Conservation (phyloP, 2,329 filamentous ascomycete species). For the Shiraia sp. region DNA sequence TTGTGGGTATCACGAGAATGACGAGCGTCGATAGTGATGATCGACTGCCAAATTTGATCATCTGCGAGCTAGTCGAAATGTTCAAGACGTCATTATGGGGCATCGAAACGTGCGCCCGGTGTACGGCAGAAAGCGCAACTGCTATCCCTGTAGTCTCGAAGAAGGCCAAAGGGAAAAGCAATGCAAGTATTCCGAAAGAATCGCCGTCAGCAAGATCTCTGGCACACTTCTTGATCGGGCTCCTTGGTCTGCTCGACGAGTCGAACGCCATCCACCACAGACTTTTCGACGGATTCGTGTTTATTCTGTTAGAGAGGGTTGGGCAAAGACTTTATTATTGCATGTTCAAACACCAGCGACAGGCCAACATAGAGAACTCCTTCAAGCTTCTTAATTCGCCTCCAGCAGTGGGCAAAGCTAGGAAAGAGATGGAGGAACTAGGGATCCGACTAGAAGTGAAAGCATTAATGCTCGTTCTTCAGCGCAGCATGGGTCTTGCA, state of each 20-base stretch:
- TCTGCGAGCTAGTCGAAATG: conserved; percentile 42
- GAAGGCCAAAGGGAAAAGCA: conserved; percentile 10
- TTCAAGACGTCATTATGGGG: conserved; percentile 41
- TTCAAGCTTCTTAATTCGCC: conserved; percentile 18
- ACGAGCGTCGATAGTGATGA: conserved; percentile 11
- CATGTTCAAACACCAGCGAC: conserved; percentile 43
- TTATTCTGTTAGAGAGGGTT: conserved; percentile 45
- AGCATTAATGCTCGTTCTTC: conserved; percentile 48
- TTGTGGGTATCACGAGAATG: conserved; percentile 35
- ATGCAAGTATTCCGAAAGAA: conserved; percentile 19
- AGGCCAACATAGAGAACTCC: conserved; percentile 29
- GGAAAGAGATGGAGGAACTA: conserved; percentile 24
- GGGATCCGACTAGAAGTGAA: conserved; percentile 43
- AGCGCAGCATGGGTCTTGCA: conserved; percentile 45
- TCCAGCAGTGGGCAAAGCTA: conserved; percentile 7
- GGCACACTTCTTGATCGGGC: conserved; percentile 41
- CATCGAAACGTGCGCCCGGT: conserved; percentile 32
- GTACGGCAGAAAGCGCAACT: conserved; percentile 13
- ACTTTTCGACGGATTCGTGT: conserved; percentile 51
- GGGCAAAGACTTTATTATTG: conserved; percentile 45
- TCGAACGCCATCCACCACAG: conserved; percentile 40
- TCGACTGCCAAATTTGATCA: conserved; percentile 23
- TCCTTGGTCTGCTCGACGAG: conserved; percentile 44
- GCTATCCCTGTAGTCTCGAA: conserved; percentile 3
- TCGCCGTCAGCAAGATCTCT: conserved; percentile 28